Evolutionary conservation across 2,329 filamentous ascomycete species (phyloP).

Genomic region (Lizonia empirigonia): DNA sequence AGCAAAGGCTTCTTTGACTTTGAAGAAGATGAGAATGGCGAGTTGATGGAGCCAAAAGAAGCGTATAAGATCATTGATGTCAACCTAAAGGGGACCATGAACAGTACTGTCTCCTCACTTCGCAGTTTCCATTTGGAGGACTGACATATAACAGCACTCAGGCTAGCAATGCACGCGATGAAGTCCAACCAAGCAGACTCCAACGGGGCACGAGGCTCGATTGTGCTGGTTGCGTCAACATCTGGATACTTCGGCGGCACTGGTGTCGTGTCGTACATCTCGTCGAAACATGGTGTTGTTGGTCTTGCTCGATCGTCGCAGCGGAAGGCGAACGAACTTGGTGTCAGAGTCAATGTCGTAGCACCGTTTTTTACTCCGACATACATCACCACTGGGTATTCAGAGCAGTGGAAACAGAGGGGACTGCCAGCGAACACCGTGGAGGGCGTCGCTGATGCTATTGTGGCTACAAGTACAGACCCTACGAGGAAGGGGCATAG

Average conservation of each 20-base stretch:
- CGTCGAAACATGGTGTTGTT: conserved; percentile 52
- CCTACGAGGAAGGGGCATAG: conserved; percentile 34
- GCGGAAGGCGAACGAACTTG: conserved; percentile 38
- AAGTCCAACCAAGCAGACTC: conserved; percentile 39
- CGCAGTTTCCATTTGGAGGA: neutral
- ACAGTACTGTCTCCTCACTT: conserved; percentile 40
- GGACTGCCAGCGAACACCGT: conserved; percentile 52
- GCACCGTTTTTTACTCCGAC: conserved; percentile 58
- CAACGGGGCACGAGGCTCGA: conserved; percentile 40
- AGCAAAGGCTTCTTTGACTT: conserved; percentile 40
- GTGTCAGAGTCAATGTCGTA: conserved; percentile 54
- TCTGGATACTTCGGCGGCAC: conserved; percentile 54
- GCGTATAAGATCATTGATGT: conserved; percentile 44
- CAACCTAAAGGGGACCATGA: conserved; percentile 54
- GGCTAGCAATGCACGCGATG: conserved; percentile 40
- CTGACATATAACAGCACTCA: conserved; percentile 26
- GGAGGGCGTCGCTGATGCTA: conserved; percentile 51
- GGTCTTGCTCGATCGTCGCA: conserved; percentile 51
- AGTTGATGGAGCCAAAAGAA: conserved; percentile 35
- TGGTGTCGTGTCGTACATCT: conserved; percentile 51
- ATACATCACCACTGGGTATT: conserved; percentile 50
- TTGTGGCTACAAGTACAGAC: conserved; percentile 49
- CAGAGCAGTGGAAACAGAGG: conserved; percentile 46
- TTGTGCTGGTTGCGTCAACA: conserved; percentile 51
- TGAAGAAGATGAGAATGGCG: conserved; percentile 39